These are phyloP conservation scores for Teunomyces funiuensis DNA, from an alignment of 805 yeast species.

Conservation along the genomic window DNA sequence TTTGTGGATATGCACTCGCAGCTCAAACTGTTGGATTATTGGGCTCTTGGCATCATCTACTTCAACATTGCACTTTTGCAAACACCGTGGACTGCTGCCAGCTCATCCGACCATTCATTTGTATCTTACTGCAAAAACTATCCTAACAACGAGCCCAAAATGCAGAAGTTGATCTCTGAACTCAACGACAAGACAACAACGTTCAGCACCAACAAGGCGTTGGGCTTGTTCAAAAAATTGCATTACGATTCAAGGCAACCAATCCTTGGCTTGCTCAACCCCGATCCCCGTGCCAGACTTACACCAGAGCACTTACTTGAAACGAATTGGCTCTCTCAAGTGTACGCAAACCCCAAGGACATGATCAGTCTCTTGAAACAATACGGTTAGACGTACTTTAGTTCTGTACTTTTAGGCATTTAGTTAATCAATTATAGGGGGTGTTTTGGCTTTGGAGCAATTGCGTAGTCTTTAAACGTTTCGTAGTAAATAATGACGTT, in stretches of 20 bases:
- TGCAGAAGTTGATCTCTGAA: conserved; percentile 13
- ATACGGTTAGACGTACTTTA: background rate
- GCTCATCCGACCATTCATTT: conserved; percentile 18
- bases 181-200: conserved; percentile 13
- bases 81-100: conserved; percentile 50
- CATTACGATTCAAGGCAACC: conserved; percentile 38
- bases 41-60: conserved; percentile 54
- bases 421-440: background rate
- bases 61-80: conserved; percentile 44
- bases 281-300: conserved; percentile 24
- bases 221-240: conserved; percentile 32
- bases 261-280: conserved; percentile 35
- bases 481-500: background rate
- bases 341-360: conserved; percentile 40
- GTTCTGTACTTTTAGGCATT: background rate
- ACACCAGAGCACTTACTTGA: conserved; percentile 25
- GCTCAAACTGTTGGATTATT: conserved; percentile 44
- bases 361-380: conserved; percentile 14
- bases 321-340: conserved; percentile 39
- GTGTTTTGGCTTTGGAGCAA: background rate
- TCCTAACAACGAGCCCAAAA: conserved; percentile 18
- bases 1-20: conserved; percentile 8
- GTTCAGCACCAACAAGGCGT: conserved; percentile 29
- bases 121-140: conserved; percentile 25
- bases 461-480: background rate